phyloP scores from a whole-genome alignment of 208 protist genomes.

The Trichomonas tenax region DNA sequence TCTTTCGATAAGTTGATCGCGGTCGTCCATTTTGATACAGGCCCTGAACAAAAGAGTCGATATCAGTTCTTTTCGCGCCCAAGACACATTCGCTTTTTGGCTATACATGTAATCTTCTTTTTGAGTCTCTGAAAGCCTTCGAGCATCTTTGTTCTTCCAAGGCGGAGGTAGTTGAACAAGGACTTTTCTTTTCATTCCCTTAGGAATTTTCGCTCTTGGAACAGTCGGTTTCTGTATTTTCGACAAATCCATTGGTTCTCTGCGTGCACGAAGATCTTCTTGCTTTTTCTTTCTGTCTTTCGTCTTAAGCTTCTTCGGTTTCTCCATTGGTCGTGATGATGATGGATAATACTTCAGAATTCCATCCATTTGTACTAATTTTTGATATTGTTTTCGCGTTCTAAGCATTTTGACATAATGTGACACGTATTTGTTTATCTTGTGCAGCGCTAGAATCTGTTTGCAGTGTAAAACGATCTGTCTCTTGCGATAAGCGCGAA shows the following conservation, averaged over 20 bases:
- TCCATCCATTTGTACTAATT: background rate
- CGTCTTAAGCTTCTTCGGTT: background rate
- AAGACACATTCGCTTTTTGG: background rate
- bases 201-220: background rate
- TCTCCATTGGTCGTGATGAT: background rate
- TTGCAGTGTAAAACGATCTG: background rate
- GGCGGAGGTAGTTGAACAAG: background rate
- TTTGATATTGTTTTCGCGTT: background rate
- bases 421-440: background rate
- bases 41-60: background rate
- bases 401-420: background rate
- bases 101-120: background rate
- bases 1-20: background rate
- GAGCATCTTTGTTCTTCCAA: background rate
- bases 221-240: background rate
- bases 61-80: background rate
- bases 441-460: background rate
- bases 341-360: background rate
- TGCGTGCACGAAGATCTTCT: background rate
- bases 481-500: background rate
- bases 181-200: background rate
- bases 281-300: background rate
- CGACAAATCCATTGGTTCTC: background rate
- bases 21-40: background rate
- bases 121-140: background rate